A percentile compares a stretch with the other conserved stretches of the same genome.
Evolutionary conservation across 129 eudicot species (phyloP).

Genomic region (Pseudognaphalium luteoalbum): DNA sequence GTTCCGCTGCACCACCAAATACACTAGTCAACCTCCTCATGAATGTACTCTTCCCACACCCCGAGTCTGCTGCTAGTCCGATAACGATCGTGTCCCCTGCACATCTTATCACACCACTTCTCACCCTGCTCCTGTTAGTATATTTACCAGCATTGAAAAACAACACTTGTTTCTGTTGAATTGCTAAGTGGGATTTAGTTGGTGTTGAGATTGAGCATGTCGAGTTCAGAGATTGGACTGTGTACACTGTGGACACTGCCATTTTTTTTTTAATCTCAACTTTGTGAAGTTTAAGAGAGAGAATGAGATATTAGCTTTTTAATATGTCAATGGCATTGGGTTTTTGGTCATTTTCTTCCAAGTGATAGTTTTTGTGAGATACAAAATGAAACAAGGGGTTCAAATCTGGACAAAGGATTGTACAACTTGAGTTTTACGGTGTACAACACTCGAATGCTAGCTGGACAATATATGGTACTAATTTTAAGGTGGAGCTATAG

Average conservation of each 20-base stretch:
- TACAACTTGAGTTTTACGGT: slow-evolving; percentile 22
- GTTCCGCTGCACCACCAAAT: slow-evolving; percentile 96
- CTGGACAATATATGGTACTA: slow-evolving; percentile 18
- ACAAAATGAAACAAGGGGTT: slow-evolving; percentile 31
- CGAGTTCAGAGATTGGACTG: slow-evolving; percentile 68
- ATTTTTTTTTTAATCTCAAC: slow-evolving; percentile 37
- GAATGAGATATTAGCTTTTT: slow-evolving; percentile 31
- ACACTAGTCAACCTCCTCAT: slow-evolving; percentile 96
- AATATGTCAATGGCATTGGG: slow-evolving; percentile 32
- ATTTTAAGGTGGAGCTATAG: slow-evolving; percentile 28
- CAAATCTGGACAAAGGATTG: slow-evolving; percentile 4
- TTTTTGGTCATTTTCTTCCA: slow-evolving; percentile 28
- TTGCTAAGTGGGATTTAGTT: slow-evolving; percentile 63
- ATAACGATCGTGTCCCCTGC: slow-evolving; percentile 71
- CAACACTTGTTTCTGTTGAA: slow-evolving; percentile 63
- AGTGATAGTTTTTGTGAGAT: slow-evolving; percentile 45
- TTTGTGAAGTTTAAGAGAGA: slow-evolving; percentile 11
- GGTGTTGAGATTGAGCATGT: slow-evolving; percentile 72
- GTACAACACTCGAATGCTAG: slow-evolving; percentile 19
- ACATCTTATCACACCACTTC: slow-evolving; percentile 51
- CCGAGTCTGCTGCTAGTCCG: slow-evolving; percentile 97
- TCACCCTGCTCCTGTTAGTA: slow-evolving; percentile 31
- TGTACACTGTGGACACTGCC: slow-evolving; percentile 84
- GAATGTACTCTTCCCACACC: slow-evolving; percentile 96
- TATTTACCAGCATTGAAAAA: slow-evolving; percentile 42